These are phyloP conservation scores for Platanthera zijinensis DNA, from an alignment of 106 monocot species.

Conservation along the genomic window DNA sequence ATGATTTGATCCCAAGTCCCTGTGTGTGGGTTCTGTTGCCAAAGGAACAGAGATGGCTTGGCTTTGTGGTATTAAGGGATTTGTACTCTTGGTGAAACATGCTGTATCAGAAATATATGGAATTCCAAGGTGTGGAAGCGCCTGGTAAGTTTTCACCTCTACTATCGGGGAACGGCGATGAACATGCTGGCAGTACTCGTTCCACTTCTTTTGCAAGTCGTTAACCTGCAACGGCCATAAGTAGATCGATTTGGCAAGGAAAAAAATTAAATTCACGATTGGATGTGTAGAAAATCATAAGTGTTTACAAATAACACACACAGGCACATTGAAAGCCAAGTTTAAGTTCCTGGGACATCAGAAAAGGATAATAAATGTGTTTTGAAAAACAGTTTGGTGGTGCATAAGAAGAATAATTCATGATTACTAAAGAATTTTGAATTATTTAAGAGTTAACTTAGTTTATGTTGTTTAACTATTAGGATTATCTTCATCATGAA, in stretches of 20 bases:
- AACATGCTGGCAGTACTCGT: slow-evolving; percentile 26
- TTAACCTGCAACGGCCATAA: slow-evolving; percentile 46
- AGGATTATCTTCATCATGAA: too few relatives aligned
- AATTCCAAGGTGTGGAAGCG: slow-evolving; percentile 28
- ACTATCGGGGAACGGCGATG: slow-evolving; percentile 18
- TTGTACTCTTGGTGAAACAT: slow-evolving; percentile 3
- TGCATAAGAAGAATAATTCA: too few relatives aligned
- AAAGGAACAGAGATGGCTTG: slow-evolving; percentile 30
- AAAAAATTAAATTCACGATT: slow-evolving; percentile 7
- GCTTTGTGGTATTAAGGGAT: slow-evolving; percentile 1
- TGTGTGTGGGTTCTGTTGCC: slow-evolving; percentile 15
- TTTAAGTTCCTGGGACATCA: neutral
- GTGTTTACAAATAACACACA: neutral
- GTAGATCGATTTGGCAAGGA: neutral
- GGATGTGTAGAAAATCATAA: neutral
- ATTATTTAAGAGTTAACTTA: too few relatives aligned
- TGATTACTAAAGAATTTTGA: too few relatives aligned
- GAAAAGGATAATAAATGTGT: neutral
- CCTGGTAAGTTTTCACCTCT: slow-evolving; percentile 10
- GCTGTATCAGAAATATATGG: slow-evolving; percentile 23
- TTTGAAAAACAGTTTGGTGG: neutral
- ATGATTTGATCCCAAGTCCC: slow-evolving; percentile 30
- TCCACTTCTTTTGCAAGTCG: slow-evolving; percentile 57
- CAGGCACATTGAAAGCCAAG: neutral
- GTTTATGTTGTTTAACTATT: too few relatives aligned